Base-by-base conservation (phyloP, 352 stramenopile species). In the Phytophthora boehmeriae region DNA sequence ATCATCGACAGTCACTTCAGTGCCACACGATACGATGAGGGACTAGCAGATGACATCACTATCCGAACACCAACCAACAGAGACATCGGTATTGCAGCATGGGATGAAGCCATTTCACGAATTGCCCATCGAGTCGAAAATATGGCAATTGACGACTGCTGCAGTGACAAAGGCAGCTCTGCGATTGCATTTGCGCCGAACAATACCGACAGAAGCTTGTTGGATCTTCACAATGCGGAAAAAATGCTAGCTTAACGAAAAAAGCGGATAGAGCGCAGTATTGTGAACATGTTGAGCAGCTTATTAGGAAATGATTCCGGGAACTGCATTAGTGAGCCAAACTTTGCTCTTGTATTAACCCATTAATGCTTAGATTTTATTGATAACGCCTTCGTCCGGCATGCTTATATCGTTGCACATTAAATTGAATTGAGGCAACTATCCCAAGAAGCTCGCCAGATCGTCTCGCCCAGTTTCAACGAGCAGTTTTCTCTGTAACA, bases 61-160 rank as follows among this genome's bases (percentile, higher is more conserved):
- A 41, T 59, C 17, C 34, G 3, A 3, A 19, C 11, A 32, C 27
- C 43, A 11, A 13, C 36, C 5, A 71, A 58, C n/a, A 5, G 66
- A 17, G 42, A 60, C 23, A 16, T 45, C 13, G 62, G 56, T 6
- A 27, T 66, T 34, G 42, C 58, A 34, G 44, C 16, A 6, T 71
- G 63, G 63, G 63, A 62, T 17, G 63, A 61, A 50, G 36, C 49
- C 8, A 62, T 63, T 32, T 55, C 56, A 48, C 35, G 30, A 20
- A 64, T 71, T 19, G 38, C 45, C n/a, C 39, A 59, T 20, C 66
- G 62, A 49, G 59, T 75, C 11, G 66, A 75, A 54, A 68, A 38
- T 22, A 32, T 75, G 27, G 45, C 54, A 39, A 57, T 75, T 5
- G 61, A 75, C 32, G 66, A 68, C 0, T 8, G 25, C 25, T 30